Conservation (phyloP, 2,329 filamentous ascomycete genomes). For the Coniochaeta hoffmannii region DNA sequence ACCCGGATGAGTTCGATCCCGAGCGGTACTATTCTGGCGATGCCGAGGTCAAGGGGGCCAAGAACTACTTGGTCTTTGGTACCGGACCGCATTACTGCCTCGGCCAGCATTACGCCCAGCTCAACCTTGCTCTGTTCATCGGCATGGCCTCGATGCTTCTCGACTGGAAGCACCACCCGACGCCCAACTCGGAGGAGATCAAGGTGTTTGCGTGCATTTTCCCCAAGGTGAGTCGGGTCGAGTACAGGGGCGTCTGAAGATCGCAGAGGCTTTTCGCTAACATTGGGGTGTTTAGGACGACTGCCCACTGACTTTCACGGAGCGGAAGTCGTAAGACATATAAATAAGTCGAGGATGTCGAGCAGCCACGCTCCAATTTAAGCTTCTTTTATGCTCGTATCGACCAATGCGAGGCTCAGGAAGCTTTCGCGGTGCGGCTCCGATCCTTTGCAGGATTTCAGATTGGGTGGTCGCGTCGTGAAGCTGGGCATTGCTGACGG, state of each 20-base stretch:
- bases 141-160: constrained; percentile 83
- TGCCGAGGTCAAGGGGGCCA: constrained; percentile 75
- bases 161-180: constrained; percentile 86
- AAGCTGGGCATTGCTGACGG: neutral
- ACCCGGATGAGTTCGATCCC: constrained; percentile 82
- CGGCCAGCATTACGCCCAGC: constrained; percentile 83
- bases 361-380: neutral
- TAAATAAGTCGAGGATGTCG: constrained; percentile 4
- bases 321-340: constrained; percentile 37
- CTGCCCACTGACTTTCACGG: constrained; percentile 68
- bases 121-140: constrained; percentile 82
- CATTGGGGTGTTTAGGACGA: constrained; percentile 55
- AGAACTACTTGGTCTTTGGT: constrained; percentile 97
- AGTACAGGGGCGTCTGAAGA: neutral
- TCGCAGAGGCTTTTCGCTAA: constrained; percentile 6
- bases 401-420: neutral
- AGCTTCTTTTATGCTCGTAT: neutral
- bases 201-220: constrained; percentile 99
- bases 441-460: neutral
- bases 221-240: constrained; percentile 62
- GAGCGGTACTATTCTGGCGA: constrained; percentile 87
- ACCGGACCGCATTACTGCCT: constrained; percentile 95
- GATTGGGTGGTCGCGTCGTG: neutral
- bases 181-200: constrained; percentile 81
- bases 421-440: neutral